Evolutionary conservation across 23 red algal species (phyloP).

Genomic region (Gracilaria caudata): DNA sequence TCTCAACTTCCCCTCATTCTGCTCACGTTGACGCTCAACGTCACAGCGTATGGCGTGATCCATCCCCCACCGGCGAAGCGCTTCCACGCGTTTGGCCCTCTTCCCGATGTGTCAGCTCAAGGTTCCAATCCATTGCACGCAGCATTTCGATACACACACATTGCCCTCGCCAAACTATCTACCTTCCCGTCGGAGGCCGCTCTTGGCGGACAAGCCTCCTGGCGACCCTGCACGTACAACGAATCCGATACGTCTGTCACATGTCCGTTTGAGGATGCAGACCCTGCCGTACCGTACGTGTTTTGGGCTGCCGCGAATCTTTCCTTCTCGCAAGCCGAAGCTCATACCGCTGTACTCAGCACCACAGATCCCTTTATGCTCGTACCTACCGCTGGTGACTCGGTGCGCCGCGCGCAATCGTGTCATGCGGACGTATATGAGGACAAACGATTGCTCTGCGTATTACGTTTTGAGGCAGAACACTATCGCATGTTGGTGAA

Average conservation of each 20-base stretch:
- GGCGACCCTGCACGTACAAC: slow-evolving; percentile 28
- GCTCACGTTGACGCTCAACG: neutral
- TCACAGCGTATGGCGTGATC: neutral
- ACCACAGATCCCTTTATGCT: neutral
- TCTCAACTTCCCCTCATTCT: neutral
- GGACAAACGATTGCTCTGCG: slow-evolving; percentile 25
- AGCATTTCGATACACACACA: neutral
- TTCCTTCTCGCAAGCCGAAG: neutral
- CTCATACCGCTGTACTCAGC: slow-evolving; percentile 10
- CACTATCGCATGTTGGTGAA: slow-evolving; percentile 29
- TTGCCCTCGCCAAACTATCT: slow-evolving; percentile 8
- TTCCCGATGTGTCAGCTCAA: slow-evolving; percentile 20
- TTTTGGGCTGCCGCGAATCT: slow-evolving; percentile 51
- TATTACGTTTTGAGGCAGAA: slow-evolving; percentile 13
- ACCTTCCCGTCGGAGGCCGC: slow-evolving; percentile 43
- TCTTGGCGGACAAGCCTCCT: slow-evolving; percentile 41
- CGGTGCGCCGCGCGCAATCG: neutral
- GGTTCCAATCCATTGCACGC: slow-evolving; percentile 37
- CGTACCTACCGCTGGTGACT: neutral
- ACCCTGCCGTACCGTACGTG: slow-evolving; percentile 31
- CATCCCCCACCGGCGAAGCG: neutral
- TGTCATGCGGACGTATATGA: slow-evolving; percentile 35
- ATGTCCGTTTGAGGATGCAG: slow-evolving; percentile 34
- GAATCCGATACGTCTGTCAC: slow-evolving; percentile 20
- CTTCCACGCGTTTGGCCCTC: slow-evolving; percentile 63